phyloP scores from a whole-genome alignment of 768 basidiomycete species.

The Trametes cinnabarina region DNA sequence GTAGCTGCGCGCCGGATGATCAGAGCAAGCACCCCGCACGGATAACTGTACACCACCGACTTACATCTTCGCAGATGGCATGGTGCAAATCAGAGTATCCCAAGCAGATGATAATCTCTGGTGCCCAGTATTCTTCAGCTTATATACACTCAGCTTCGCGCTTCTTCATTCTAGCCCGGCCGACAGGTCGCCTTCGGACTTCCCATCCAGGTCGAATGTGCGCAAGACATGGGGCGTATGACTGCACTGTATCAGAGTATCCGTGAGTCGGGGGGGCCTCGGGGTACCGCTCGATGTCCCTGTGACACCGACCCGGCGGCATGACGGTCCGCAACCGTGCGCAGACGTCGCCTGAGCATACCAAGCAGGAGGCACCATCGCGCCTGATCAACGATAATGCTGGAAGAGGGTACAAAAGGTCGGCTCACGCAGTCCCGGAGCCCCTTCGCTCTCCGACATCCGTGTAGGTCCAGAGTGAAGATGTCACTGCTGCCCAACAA shows the following conservation, averaged over 20 bases:
- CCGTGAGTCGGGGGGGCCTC: slow-evolving; percentile 2
- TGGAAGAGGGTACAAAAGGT: slow-evolving; percentile 10
- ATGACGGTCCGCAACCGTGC: slow-evolving; percentile 11
- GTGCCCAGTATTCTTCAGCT: background rate
- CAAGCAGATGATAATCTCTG: background rate
- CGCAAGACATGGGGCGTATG: slow-evolving; percentile 10
- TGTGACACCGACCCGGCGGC: slow-evolving; percentile 20
- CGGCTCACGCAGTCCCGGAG: background rate
- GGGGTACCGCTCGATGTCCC: slow-evolving; percentile 15
- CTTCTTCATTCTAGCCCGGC: slow-evolving; percentile 8
- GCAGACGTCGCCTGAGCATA: background rate
- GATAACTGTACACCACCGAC: slow-evolving; percentile 11
- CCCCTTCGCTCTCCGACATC: background rate
- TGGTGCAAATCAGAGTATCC: slow-evolving; percentile 4
- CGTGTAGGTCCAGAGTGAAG: background rate
- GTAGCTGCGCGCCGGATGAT: slow-evolving; percentile 40
- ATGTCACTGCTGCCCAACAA: slow-evolving; percentile 49
- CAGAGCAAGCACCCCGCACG: background rate
- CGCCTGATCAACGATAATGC: slow-evolving; percentile 2
- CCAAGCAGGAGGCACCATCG: background rate
- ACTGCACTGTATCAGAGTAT: slow-evolving; percentile 1
- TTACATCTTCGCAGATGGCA: slow-evolving; percentile 53
- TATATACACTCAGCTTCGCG: slow-evolving; percentile 8
- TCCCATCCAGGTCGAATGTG: background rate
- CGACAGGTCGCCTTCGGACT: background rate